Evolutionary conservation across 768 basidiomycete species (phyloP).

Genomic region (Serendipita sp.): DNA sequence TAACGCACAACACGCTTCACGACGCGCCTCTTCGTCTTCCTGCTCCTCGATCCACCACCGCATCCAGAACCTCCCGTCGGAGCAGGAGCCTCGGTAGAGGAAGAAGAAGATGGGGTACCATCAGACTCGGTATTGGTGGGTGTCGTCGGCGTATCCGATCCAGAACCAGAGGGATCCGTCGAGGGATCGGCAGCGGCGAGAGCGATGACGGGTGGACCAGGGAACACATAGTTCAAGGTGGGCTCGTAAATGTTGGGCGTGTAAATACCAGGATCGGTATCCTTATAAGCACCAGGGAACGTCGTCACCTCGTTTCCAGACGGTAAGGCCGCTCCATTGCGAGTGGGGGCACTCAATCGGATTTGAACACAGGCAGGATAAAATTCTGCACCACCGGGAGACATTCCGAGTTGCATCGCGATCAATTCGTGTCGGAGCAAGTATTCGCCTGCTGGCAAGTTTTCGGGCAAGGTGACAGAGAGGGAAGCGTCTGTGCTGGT

Average conservation of each 20-base stretch:
- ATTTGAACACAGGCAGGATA: constrained; percentile 56
- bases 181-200: constrained; percentile 11
- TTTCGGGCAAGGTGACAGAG: constrained; percentile 20
- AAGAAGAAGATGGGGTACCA: background rate
- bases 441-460: constrained; percentile 52
- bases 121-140: background rate
- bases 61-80: background rate
- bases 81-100: background rate
- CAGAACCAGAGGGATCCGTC: background rate
- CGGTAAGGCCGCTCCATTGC: background rate
- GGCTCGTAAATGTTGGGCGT: constrained; percentile 20
- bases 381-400: constrained; percentile 53
- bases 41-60: background rate
- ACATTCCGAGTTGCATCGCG: constrained; percentile 25
- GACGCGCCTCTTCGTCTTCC: background rate
- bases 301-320: constrained; percentile 21
- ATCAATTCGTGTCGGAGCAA: constrained; percentile 55
- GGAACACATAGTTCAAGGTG: constrained; percentile 27
- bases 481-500: constrained; percentile 25
- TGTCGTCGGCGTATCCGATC: constrained; percentile 1
- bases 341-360: constrained; percentile 11
- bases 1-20: background rate
- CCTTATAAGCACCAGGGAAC: constrained; percentile 59
- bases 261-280: constrained; percentile 51
- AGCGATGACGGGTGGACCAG: constrained; percentile 33